Evolutionary conservation across 1,139 yeast species (phyloP), one percentile per base, ranked within the genome.

Genomic region (Arxiozyma bovina): DNA sequence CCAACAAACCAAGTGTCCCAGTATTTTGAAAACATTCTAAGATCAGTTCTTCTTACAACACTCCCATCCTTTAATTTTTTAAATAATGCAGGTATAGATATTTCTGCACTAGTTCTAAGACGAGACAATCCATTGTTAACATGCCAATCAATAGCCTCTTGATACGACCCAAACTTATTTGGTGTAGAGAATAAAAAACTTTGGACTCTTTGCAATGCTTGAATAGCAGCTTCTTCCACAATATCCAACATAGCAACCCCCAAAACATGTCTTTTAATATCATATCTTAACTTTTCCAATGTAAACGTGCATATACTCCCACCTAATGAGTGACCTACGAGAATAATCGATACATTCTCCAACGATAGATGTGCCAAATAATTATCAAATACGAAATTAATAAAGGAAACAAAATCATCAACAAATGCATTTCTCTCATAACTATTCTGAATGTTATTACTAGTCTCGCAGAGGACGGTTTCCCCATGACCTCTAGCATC

Each of bases 291-390:
- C 4, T 58, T 50, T 3, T 63, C 56, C 3, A 76, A 67, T 0
- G 77, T 73, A 50, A 78, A 77, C 0, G 96, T 79, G 46, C 89
- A 75, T 3, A 93, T 82, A 0, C 97, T 77, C 0, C 98, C 99
- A 1, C 99, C 99, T 25, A 94, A 74, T 2, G 96, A 88, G 68
- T 93, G 99, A 0, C 99, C 99, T 8, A 91, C 75, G 1, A 90
- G 71, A 53, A 87, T 66, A 4, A 80, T 44, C 4, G 79, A 71
- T 11, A 68, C 57, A 25, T 60, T 61, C 5, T 54, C 54, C 8
- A 45, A 42, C 4, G 70, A 70, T 71, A 48, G n/a, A 25, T 43
- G 73, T 20, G 38, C 22, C 7, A 46, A 34, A 38, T 20, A 46
- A 11, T 9, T 21, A 18, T 46, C 43, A 20, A 68, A 59, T 48